Base-by-base conservation (phyloP, 805 yeast genomes). In the Sugiyamaella floridensis region DNA sequence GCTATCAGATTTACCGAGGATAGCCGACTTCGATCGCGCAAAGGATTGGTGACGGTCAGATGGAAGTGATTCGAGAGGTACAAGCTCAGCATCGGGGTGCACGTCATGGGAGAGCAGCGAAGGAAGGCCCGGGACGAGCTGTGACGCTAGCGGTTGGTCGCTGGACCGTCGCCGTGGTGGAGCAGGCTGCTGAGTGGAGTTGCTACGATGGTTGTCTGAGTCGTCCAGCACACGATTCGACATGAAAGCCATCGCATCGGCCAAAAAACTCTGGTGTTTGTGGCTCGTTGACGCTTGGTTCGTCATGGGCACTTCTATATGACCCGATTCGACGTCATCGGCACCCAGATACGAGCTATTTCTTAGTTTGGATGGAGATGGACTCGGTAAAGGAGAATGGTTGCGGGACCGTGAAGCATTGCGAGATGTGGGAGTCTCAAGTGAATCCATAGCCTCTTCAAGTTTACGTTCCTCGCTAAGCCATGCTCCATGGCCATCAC, bases 401-500 rank as follows among this genome's bases (percentile, higher is more conserved):
- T 32, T 32, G 3, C 37, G 37, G 37, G 37, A 14, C 37, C 26
- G 26, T 22, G 26, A 14, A 32, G 37, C 37, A 14, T 32, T 10
- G n/a, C n/a, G 37, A 32, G 37, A 32, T 11, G 37, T 10, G 3
- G 26, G 26, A 22, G 26, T 3, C 26, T 22, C 26, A 22, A 22
- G 26, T 4, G 26, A 22, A 11, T 32, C 37, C n/a, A 32, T 10
- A 4, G 37, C n/a, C 37, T 45, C 41, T 18, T 19, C 41, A 18
- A 15, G 26, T 8, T 29, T 29, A 4, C 41, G 40, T 28, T 44
- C 53, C 10, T 43, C 41, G 10, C 56, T 42, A 19, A 59, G 53
- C 63, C 63, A 60, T 10, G 55, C 15, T 12, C 63, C 61, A 8
- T 41, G 41, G 11, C 62, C 63, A 26, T 55, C 52, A 8, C n/a